Conservation (phyloP, 108 stramenopile genomes). For the Craspedostauros australis region DNA sequence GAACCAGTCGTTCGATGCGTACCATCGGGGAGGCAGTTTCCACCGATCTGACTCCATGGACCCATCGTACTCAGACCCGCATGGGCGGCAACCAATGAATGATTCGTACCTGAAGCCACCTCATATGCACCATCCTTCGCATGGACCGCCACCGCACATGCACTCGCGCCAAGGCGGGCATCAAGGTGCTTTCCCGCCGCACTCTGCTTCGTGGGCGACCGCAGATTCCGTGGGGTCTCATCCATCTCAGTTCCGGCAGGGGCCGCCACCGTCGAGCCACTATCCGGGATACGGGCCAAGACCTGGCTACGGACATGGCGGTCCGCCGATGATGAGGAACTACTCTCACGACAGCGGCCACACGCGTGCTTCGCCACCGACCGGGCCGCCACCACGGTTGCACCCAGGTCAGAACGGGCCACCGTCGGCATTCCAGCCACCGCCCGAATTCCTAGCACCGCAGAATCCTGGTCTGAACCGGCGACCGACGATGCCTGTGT, state of each 20-base stretch:
- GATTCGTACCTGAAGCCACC: too few species aligned
- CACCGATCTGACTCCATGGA: slow-evolving; percentile 42
- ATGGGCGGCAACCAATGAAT: too few species aligned
- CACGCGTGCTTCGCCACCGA: slow-evolving; percentile 38
- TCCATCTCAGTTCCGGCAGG: slow-evolving; percentile 12
- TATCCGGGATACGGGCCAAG: slow-evolving; percentile 3
- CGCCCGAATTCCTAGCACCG: slow-evolving; percentile 36
- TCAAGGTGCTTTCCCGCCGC: slow-evolving; percentile 29
- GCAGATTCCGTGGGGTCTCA: slow-evolving; percentile 25
- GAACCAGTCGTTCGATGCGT: slow-evolving; percentile 59
- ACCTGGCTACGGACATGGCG: slow-evolving; percentile 14
- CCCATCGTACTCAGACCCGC: too few species aligned
- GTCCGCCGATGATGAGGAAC: slow-evolving; percentile 37
- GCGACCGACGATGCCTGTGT: slow-evolving; percentile 34
- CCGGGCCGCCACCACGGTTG: slow-evolving; percentile 16
- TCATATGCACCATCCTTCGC: slow-evolving; percentile 17
- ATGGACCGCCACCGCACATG: neutral
- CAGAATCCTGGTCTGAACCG: slow-evolving; percentile 26
- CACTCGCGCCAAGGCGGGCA: slow-evolving; percentile 19
- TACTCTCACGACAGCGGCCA: slow-evolving; percentile 44
- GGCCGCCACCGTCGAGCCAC: neutral
- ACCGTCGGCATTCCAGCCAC: slow-evolving; percentile 43
- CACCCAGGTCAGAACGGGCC: slow-evolving; percentile 12
- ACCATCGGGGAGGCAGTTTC: slow-evolving; percentile 36
- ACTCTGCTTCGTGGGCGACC: slow-evolving; percentile 37